Percentiles rank a stretch among this genome's conserved stretches.
These are phyloP conservation scores for Amauroascus niger DNA, from an alignment of 2,329 filamentous ascomycete genomes.

Conservation along the genomic window DNA sequence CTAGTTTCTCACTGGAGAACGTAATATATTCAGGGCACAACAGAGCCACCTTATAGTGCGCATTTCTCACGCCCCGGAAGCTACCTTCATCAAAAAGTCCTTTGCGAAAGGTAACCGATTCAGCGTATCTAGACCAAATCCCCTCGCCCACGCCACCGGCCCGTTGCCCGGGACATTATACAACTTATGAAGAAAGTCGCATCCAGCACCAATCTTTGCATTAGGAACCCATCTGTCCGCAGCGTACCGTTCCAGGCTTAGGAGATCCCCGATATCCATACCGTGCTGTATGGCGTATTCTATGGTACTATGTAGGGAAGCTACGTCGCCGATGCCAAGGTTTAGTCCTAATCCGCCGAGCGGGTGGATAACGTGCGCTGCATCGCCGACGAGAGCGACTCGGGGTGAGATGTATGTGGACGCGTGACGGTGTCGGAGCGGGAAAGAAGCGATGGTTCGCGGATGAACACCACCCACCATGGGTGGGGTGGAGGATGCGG, in stretches of 20 bases:
- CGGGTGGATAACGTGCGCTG: slow-evolving; percentile 89
- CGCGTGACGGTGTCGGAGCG: slow-evolving; percentile 83
- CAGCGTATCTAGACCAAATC: slow-evolving; percentile 64
- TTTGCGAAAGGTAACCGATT: slow-evolving; percentile 68
- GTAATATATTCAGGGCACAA: too few species aligned
- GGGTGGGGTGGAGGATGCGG: slow-evolving; percentile 53
- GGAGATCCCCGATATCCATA: slow-evolving; percentile 70
- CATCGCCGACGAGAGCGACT: slow-evolving; percentile 86
- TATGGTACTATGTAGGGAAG: slow-evolving; percentile 65
- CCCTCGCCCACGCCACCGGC: slow-evolving; percentile 69
- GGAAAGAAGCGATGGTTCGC: slow-evolving; percentile 77
- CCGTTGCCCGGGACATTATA: slow-evolving; percentile 67
- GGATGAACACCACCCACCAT: slow-evolving; percentile 61
- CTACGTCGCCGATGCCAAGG: slow-evolving; percentile 80
- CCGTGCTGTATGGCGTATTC: slow-evolving; percentile 69
- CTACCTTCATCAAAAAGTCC: slow-evolving; percentile 70
- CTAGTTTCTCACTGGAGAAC: too few species aligned
- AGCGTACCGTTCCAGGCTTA: slow-evolving; percentile 73
- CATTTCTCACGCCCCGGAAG: slow-evolving; percentile 17
- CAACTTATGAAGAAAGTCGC: slow-evolving; percentile 82
- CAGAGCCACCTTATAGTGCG: too few species aligned
- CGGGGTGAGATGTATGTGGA: slow-evolving; percentile 84
- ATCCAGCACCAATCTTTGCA: slow-evolving; percentile 65
- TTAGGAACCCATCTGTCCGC: slow-evolving; percentile 74
- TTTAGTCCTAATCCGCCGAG: slow-evolving; percentile 92